phyloP scores from a whole-genome alignment of 2,329 filamentous ascomycete species.

The Lizonia empirigonia region DNA sequence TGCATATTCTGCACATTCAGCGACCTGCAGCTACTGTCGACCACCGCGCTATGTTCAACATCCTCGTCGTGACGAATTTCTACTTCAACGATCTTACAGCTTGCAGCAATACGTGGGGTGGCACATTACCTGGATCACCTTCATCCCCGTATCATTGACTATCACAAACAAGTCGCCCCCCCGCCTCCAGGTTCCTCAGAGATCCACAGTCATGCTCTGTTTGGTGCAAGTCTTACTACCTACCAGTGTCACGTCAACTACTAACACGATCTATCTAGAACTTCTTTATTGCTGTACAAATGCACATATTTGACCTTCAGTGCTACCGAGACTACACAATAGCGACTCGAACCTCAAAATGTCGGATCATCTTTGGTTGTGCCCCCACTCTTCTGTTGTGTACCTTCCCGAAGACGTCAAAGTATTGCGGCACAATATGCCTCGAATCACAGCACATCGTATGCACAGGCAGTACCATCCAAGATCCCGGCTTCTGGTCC shows the following conservation, averaged over 20 bases:
- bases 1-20: background rate
- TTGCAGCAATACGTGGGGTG: conserved; percentile 5
- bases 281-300: background rate
- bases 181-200: conserved; percentile 8
- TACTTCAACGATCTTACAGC: conserved; percentile 2
- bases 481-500: conserved; percentile 8
- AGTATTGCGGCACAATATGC: background rate
- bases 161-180: conserved; percentile 1
- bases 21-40: background rate
- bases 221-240: background rate
- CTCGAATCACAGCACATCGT: background rate
- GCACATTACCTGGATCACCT: background rate
- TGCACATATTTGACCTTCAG: background rate
- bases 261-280: background rate
- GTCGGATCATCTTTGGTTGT: background rate
- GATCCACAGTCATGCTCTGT: background rate
- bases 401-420: background rate
- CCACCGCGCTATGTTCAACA: conserved; percentile 3
- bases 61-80: background rate
- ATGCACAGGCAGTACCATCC: background rate
- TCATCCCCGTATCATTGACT: background rate
- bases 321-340: background rate
- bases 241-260: conserved; percentile 2
- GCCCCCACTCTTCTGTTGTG: conserved; percentile 2
- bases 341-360: background rate